Base-by-base conservation (phyloP, 2,329 filamentous ascomycete genomes). In the Cryphonectria radicalis region DNA sequence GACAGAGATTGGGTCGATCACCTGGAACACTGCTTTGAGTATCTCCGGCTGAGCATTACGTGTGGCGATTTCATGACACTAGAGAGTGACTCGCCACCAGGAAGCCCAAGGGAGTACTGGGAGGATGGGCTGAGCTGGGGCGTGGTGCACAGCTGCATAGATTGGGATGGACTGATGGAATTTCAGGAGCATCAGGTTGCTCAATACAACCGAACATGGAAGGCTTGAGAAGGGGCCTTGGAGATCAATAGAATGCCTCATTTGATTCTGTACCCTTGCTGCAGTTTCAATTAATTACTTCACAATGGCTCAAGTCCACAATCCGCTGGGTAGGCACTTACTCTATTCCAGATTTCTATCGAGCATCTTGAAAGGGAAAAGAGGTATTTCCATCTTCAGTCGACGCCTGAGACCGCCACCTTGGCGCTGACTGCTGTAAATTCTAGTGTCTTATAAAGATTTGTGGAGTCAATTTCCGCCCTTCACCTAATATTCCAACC, bases 71-170 rank as follows among this genome's bases (percentile, higher is more conserved):
- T 55, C 50, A 55, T 25, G 22, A 55, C 50, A 25, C 50, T 25
- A 25, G n/a, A 55, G 50, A 55, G 50, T 25, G 50, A 55, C 50
- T 25, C 50, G n/a, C 50, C 50, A 13, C 50, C 50, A 25, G 50
- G 50, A 55, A 55, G n/a, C 25, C 50, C 46, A 53, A 25, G 50
- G 14, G 11, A 55, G 50, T 55, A 55, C n/a, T 55, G 50, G 50
- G 50, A 25, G 13, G 50, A 55, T 25, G 50, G 50, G 0, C 11
- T 55, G 50, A 55, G 50, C 11, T 55, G 50, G 50, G 50, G 50
- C n/a, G n/a, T 55, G 50, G n/a, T 55, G 22, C 50, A 55, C 50
- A 55, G 50, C n/a, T 55, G 50, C 50, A 55, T 25, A 55, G 46
- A 53, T 53, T 53, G 46, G 46, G 46, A 53, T 53, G 46, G 46